Base-by-base conservation (phyloP, 2,329 filamentous ascomycete species). In the Penicillium sp. region DNA sequence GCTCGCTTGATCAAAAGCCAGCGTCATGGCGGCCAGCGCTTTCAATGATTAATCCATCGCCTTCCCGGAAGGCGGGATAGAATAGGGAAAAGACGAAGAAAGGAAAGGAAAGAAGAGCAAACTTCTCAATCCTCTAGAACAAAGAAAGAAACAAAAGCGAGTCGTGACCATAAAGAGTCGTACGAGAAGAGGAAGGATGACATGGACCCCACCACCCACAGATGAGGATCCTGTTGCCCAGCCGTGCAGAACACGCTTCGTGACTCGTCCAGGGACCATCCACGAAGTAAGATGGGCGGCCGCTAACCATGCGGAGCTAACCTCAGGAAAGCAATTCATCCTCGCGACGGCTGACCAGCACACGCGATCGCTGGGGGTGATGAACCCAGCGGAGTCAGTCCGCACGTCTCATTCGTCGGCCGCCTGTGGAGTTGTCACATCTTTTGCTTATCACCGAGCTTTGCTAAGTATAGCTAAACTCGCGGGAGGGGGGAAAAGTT, bases 1-100 rank as follows among this genome's bases (percentile, higher is more conserved):
- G 64, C 73, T 76, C 70, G 74, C 76, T 73, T 75, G 76, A 70
- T 76, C 73, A 59, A 75, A 69, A 72, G 68, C 72, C 65, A 70
- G 69, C 66, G 68, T 72, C 69, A 75, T 77, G 56, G 73, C 75
- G 73, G 65, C 74, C 72, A 71, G 71, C 71, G 74, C 74, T 70
- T 68, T 53, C 62, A 56, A 60, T 63, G 60, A 58, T 64, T 65
- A 69, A 64, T 69, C 72, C 73, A 75, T 76, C 61, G 63, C 69
- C 68, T 67, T 67, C 50, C 53, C 63, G 28, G 62, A 59, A 70
- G 62, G 69, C 58, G 58, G 59, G 58, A 49, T 37, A 45, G 17
- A 51, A 50, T 40, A 53, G 42, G 44, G 49, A 61, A 56, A 63
- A 61, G 30, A 40, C 35, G 45, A 13, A 55, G 28, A 51, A 56